Evolutionary conservation across 2,329 filamentous ascomycete species (phyloP).

Genomic region (Fusarium aywerte): DNA sequence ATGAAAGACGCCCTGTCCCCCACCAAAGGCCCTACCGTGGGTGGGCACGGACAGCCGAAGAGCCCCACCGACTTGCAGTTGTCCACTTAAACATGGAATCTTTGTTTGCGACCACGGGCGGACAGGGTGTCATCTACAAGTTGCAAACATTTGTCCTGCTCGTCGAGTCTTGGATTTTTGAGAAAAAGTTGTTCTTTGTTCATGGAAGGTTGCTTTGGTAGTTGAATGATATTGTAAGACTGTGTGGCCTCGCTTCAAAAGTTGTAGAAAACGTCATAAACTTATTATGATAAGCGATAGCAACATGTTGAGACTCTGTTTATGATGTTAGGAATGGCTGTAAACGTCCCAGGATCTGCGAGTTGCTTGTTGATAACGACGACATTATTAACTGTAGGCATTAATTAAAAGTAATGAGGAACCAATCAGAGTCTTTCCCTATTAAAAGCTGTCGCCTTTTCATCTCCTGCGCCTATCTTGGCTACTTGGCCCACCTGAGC

Average conservation of each 20-base stretch:
- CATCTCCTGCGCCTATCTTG: conserved; percentile 3
- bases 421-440: conserved; percentile 37
- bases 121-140: background rate
- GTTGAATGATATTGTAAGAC: background rate
- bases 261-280: background rate
- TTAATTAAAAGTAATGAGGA: background rate
- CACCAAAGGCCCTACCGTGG: conserved; percentile 3
- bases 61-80: conserved; percentile 20
- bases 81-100: background rate
- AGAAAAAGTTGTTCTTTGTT: background rate
- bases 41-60: conserved; percentile 5
- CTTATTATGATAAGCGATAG: background rate
- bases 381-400: background rate
- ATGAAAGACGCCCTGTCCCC: conserved; percentile 13
- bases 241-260: background rate
- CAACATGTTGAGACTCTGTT: background rate
- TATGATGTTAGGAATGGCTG: background rate
- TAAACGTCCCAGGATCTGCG: background rate
- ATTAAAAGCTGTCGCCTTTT: conserved; percentile 42
- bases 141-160: background rate
- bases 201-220: background rate
- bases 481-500: conserved; percentile 5
- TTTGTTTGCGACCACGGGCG: background rate
- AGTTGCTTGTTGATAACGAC: background rate
- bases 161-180: background rate